Evolutionary conservation across 148 eudicot species (phyloP), one percentile per base, ranked within the genome.

Genomic region (Dianthus caryophyllus): DNA sequence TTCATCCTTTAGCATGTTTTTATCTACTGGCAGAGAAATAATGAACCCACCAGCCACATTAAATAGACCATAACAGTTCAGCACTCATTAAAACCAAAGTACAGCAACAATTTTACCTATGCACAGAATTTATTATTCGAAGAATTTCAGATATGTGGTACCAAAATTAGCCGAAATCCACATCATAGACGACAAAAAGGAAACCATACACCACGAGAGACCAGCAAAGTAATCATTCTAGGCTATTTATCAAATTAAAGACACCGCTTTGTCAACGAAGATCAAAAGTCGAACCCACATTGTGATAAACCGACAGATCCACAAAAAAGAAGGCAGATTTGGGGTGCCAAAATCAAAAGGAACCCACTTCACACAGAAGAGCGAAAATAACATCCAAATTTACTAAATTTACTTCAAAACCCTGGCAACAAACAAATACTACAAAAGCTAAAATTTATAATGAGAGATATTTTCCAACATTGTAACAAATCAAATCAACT

Each of bases 31-130:
- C 21, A 58, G 8, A 38, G 16, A 9, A 61, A 61, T 14, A 18
- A 71, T 25, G 27, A 47, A 47, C 41, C 52, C 69, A 73, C 24
- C 53, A 54, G 47, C 27, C 52, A 52, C 69, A 67, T 60, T 43
- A 27, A 29, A 59, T 60, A 39, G 61, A 58, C n/a, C 66, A 73
- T 50, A 26, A 61, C 31, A 67, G 53, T 58, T 15, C 20, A 7
- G 16, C 61, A 64, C 11, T 64, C n/a, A 27, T 55, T 50, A 21
- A 64, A 47, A 48, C 17, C 46, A 33, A 69, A 61, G 65, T 61
- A 61, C 65, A 61, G 53, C 0, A 63, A 57, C 63, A 64, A 48
- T 47, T 25, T 64, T 38, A 74, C 29, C 48, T 11, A 22, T 41
- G 48, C 65, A 61, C 64, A 41, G 7, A 3, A 33, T 33, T 33